Conservation (phyloP, 2,329 filamentous ascomycete genomes). For the Colletotrichum orbiculare region DNA sequence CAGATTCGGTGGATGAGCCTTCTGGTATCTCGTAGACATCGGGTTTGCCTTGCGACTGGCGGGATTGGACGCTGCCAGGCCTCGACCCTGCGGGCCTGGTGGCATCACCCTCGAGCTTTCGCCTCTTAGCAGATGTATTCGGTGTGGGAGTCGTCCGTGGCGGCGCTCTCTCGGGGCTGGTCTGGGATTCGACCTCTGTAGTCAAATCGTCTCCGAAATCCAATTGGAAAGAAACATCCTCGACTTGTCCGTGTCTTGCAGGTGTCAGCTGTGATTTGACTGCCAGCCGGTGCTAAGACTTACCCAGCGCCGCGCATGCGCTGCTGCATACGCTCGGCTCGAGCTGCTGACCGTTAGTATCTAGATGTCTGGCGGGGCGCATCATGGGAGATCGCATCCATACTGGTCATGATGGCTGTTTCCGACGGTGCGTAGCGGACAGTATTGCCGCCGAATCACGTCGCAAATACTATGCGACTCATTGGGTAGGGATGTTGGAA, state of each 20-base stretch:
- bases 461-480: not conserved
- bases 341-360: slow-evolving; percentile 50
- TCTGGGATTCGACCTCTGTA: slow-evolving; percentile 28
- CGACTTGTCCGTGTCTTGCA: slow-evolving; percentile 64
- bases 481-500: not conserved
- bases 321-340: slow-evolving; percentile 72
- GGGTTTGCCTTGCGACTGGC: slow-evolving; percentile 15
- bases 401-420: slow-evolving; percentile 48
- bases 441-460: not conserved
- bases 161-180: slow-evolving; percentile 28
- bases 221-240: slow-evolving; percentile 69
- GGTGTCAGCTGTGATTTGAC: slow-evolving; percentile 26
- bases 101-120: slow-evolving; percentile 45
- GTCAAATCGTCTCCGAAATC: slow-evolving; percentile 44
- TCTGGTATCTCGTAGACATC: slow-evolving; percentile 46
- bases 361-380: slow-evolving; percentile 13
- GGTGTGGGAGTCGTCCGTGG: slow-evolving; percentile 50
- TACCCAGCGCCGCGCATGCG: slow-evolving; percentile 74
- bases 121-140: slow-evolving; percentile 61
- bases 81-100: too few species aligned
- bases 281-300: slow-evolving; percentile 40
- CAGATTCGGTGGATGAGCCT: slow-evolving; percentile 44
- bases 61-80: not conserved
- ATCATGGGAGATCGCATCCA: slow-evolving; percentile 27
- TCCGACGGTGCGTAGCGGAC: not conserved